phyloP scores from a whole-genome alignment of 495 filamentous ascomycete species.

The Hyaloscypha hepaticicola region DNA sequence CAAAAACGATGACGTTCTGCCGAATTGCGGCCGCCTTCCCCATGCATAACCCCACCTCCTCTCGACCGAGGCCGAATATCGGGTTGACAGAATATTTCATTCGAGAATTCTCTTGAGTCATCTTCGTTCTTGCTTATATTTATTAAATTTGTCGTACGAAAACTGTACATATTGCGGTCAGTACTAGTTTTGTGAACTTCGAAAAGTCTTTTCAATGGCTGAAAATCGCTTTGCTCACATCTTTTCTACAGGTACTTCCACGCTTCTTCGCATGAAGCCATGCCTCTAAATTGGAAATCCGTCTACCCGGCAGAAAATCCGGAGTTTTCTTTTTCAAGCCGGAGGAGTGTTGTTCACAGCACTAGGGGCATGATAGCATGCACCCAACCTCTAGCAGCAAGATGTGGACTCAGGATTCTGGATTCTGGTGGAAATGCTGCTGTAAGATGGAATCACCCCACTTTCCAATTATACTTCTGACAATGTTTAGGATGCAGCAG shows the following conservation, averaged over 20 bases:
- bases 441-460: slow-evolving; percentile 48
- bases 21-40: too few species aligned
- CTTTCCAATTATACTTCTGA: slow-evolving; percentile 19
- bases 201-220: neutral
- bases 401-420: slow-evolving; percentile 81
- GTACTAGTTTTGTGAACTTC: neutral
- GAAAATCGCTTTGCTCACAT: neutral
- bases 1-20: slow-evolving; percentile 8
- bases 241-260: slow-evolving; percentile 3
- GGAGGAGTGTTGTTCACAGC: slow-evolving; percentile 90
- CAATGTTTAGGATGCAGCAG: slow-evolving; percentile 75
- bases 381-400: slow-evolving; percentile 86
- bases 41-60: neutral
- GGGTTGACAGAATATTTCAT: neutral
- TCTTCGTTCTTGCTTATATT: neutral
- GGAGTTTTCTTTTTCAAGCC: slow-evolving; percentile 70
- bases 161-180: neutral
- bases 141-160: neutral
- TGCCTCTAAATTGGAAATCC: slow-evolving; percentile 59
- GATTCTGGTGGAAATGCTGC: slow-evolving; percentile 90
- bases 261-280: slow-evolving; percentile 29
- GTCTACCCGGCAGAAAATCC: slow-evolving; percentile 63
- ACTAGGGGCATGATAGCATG: slow-evolving; percentile 90
- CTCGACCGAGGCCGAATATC: neutral
- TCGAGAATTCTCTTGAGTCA: slow-evolving; percentile 1